These are phyloP conservation scores for Neurospora hispaniola DNA, from an alignment of 495 filamentous ascomycete species.

Conservation along the genomic window DNA sequence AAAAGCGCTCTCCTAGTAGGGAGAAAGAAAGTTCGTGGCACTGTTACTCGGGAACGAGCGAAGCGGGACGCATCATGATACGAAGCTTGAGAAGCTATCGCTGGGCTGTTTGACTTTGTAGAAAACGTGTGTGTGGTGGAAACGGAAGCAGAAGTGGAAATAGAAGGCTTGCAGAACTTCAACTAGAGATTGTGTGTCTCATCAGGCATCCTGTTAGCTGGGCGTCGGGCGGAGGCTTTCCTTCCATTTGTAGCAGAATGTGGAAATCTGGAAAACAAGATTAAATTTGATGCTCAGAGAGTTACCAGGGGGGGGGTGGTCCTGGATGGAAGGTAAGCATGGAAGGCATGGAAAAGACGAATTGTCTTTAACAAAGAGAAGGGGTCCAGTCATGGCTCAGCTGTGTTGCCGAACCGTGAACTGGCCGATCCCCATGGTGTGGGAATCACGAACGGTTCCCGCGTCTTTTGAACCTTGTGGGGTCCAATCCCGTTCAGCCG, in stretches of 20 bases:
- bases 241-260: not conserved
- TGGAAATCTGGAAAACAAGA: not conserved
- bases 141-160: not conserved
- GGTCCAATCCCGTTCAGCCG: not conserved
- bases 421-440: not conserved
- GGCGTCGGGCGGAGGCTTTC: not conserved
- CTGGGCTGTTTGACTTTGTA: not conserved
- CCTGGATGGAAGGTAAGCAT: not conserved
- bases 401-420: not conserved
- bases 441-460: not conserved
- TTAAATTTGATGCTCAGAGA: not conserved
- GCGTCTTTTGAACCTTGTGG: not conserved
- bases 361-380: not conserved
- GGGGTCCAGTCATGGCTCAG: not conserved
- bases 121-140: not conserved
- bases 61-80: not conserved
- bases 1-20: not conserved
- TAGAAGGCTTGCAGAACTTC: not conserved
- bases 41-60: not conserved
- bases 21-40: not conserved
- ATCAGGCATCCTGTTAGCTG: not conserved
- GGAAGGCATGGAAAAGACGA: not conserved
- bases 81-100: not conserved
- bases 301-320: not conserved
- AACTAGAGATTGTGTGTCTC: not conserved